Evolutionary conservation across 148 eudicot genomes (phyloP).

Genomic region (Rhododendron ferrugineum): DNA sequence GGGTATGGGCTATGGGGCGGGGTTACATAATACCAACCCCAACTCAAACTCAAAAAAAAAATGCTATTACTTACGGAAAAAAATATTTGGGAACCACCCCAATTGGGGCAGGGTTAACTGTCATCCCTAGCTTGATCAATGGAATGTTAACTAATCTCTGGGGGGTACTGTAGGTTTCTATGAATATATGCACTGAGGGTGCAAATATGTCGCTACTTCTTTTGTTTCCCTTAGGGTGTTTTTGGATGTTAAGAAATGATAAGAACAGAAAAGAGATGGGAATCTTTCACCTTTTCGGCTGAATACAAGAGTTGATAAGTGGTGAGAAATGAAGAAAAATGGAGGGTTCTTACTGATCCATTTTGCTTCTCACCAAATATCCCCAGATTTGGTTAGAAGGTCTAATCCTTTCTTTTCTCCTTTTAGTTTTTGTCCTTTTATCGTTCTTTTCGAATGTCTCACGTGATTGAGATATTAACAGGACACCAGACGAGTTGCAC

Average conservation of each 20-base stretch:
- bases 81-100: not conserved
- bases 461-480: constrained; percentile 16
- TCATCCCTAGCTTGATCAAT: not conserved
- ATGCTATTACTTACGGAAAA: not conserved
- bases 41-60: not conserved
- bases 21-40: not conserved
- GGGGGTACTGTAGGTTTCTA: too few species aligned
- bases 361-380: not conserved
- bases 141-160: not conserved
- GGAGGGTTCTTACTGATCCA: not conserved
- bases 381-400: not conserved
- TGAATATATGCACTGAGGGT: not conserved
- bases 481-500: constrained; percentile 80
- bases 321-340: not conserved
- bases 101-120: not conserved
- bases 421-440: not conserved
- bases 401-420: not conserved
- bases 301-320: not conserved
- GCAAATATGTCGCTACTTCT: not conserved
- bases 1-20: not conserved
- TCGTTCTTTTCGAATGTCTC: not conserved
- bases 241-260: not conserved
- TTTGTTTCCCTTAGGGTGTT: not conserved
- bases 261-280: not conserved
- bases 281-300: not conserved